Evolutionary conservation across 345 rosid genomes (phyloP).

Genomic region (Sisymbrium irio): DNA sequence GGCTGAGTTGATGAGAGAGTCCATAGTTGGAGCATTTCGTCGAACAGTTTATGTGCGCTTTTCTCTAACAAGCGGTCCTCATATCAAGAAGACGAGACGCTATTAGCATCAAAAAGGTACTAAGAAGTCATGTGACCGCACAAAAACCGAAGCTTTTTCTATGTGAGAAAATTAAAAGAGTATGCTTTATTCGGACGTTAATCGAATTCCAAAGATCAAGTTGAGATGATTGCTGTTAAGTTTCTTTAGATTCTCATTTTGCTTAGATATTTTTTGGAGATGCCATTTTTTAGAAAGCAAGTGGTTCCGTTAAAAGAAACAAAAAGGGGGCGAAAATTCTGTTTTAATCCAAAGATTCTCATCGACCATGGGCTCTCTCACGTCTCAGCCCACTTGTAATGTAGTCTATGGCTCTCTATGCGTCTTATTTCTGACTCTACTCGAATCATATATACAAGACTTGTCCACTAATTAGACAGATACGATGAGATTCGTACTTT

Average conservation of each 20-base stretch:
- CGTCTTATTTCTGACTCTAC: too few relatives aligned
- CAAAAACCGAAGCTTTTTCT: constrained; percentile 4
- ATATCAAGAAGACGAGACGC: not conserved
- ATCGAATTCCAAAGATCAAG: constrained; percentile 19
- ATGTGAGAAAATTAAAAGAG: constrained; percentile 17
- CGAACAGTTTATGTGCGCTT: constrained; percentile 41
- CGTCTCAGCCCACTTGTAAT: not conserved
- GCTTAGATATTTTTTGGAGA: not conserved
- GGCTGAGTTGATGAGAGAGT: constrained; percentile 44
- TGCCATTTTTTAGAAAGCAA: not conserved
- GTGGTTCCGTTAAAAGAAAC: not conserved
- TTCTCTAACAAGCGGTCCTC: not conserved
- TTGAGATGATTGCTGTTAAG: not conserved
- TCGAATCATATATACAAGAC: too few relatives aligned
- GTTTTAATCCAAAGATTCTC: not conserved
- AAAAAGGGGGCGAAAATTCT: not conserved
- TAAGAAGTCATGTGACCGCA: constrained; percentile 24
- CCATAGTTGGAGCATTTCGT: constrained; percentile 97
- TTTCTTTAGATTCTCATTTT: not conserved
- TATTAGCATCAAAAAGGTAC: not conserved
- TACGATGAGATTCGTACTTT: not conserved
- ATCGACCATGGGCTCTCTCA: not conserved
- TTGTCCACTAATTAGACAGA: not conserved
- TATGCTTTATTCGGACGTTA: constrained; percentile 36
- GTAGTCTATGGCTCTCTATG: not conserved